Evolutionary conservation across 306 rosid genomes (phyloP).

Genomic region (apple (Malus domestica)): ASM211411v1 NC_041793.1:32982501-32983000

Average conservation of each 20-base stretch:
- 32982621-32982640: constrained; percentile 34
- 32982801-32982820: background rate
- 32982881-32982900: background rate
- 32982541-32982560: constrained; percentile 51
- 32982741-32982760: constrained; percentile 25
- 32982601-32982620: constrained; percentile 32
- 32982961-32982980: too few species aligned
- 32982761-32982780: background rate
- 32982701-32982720: constrained; percentile 7
- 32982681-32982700: constrained; percentile 5
- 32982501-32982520: background rate
- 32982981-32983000: too few species aligned
- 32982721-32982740: constrained; percentile 9
- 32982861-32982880: background rate
- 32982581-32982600: constrained; percentile 43
- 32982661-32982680: constrained; percentile 32
- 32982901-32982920: background rate
- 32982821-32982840: constrained; percentile 5
- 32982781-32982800: background rate
- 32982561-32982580: constrained; percentile 1
- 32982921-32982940: constrained; percentile 25
- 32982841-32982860: background rate
- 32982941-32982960: background rate
- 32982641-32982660: constrained; percentile 35
- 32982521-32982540: constrained; percentile 8